phyloP scores from a whole-genome alignment of 2,329 filamentous ascomycete species.

The Capronia americana region DNA sequence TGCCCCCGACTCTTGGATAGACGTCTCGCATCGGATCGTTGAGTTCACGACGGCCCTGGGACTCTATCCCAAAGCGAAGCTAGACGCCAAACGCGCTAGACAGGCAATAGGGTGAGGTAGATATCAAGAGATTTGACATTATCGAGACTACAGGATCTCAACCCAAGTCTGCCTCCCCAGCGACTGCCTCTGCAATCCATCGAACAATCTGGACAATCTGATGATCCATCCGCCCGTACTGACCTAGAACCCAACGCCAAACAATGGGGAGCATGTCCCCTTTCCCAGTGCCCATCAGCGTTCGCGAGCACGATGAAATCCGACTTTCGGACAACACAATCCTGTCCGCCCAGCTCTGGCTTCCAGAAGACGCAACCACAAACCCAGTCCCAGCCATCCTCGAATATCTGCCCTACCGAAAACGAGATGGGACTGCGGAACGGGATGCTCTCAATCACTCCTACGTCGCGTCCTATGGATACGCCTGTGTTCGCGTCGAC shows the following conservation, averaged over 20 bases:
- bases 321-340: background rate
- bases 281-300: background rate
- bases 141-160: too few relatives aligned
- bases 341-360: background rate
- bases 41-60: too few relatives aligned
- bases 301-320: background rate
- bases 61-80: too few relatives aligned
- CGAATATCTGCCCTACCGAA: background rate
- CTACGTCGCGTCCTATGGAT: constrained; percentile 25
- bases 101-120: too few relatives aligned
- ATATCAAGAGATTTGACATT: too few relatives aligned
- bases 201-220: too few relatives aligned
- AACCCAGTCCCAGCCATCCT: background rate
- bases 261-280: too few relatives aligned
- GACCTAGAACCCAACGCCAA: too few relatives aligned
- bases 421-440: background rate
- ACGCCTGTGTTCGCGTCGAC: constrained; percentile 28
- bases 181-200: too few relatives aligned
- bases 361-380: background rate
- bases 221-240: too few relatives aligned
- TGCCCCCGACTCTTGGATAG: background rate
- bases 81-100: too few relatives aligned
- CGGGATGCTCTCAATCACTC: background rate
- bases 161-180: too few relatives aligned
- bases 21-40: background rate